Base-by-base conservation (phyloP, 305 asterid species). In the Rubia peregrina region DNA sequence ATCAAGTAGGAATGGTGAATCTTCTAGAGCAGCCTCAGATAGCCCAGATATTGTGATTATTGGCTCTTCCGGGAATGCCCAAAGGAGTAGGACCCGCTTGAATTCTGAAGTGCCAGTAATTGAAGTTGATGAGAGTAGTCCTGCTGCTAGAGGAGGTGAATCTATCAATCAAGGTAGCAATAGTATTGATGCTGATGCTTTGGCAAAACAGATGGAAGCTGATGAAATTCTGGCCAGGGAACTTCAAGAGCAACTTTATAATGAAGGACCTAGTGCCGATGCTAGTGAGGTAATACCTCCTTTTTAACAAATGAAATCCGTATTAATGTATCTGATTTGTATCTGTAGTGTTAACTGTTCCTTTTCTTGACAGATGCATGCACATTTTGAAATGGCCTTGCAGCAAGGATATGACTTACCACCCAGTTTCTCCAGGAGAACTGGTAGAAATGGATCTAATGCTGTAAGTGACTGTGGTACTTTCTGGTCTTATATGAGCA, bases 141-240 rank as follows among this genome's bases (percentile, higher is more conserved):
- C 91, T 74, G 82, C 73, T 65, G 55, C 53, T 49, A 79, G 81
- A 80, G 75, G 67, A 49, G 68, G 79, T 74, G 78, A 69, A 61
- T 68, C 72, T 70, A 75, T 40, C 67, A 68, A 36, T 30, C 66
- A 42, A 9, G 65, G 65, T 74, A 40, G 68, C 77, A 66, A 67
- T 55, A 36, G 44, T 46, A 63, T 44, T 62, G 83, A 75, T 44
- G 85, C 80, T 71, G 85, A 73, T 70, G 85, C 78, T 78, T 86
- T 82, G 83, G 82, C 86, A 11, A 84, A 86, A 75, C 98, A 93
- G 82, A 73, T 93, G 74, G 98, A 90, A 84, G 93, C 95, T 16
- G 98, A 90, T 80, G 98, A 89, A 77, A 85, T 71, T 68, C 75
- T 93, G 76, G 98, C 98, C 76, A 90, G 85, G 73, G 97, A 93